A percentile compares a stretch with the other conserved stretches of the same genome.
These are phyloP conservation scores for Arabis alpina DNA, from an alignment of 345 rosid genomes.

Conservation along the genomic window DNA sequence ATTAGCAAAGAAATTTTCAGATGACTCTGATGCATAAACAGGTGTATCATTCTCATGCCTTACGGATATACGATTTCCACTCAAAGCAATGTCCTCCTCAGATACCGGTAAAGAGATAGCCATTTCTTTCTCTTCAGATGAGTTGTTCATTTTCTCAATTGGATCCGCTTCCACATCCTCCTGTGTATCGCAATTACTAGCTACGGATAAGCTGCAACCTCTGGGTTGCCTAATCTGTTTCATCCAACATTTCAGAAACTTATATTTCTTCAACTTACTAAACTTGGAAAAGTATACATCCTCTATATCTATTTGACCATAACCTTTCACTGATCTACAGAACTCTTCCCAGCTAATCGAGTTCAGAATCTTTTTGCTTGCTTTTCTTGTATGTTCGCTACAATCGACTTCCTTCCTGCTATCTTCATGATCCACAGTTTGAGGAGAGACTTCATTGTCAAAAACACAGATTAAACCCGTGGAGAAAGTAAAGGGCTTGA, in stretches of 20 bases:
- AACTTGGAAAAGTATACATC: constrained; percentile 58
- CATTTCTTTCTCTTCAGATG: constrained; percentile 57
- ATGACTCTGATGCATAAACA: constrained; percentile 52
- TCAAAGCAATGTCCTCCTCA: constrained; percentile 62
- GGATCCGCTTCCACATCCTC: constrained; percentile 47
- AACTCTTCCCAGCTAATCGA: constrained; percentile 63
- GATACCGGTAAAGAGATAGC: constrained; percentile 56
- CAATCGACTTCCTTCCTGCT: constrained; percentile 24
- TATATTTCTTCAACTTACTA: constrained; percentile 68
- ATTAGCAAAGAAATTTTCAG: constrained; percentile 59
- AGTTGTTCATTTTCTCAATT: constrained; percentile 42
- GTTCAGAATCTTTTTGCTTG: constrained; percentile 42
- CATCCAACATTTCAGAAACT: constrained; percentile 93
- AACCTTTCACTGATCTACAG: constrained; percentile 56
- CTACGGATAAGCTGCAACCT: constrained; percentile 40
- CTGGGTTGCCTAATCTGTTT: constrained; percentile 66
- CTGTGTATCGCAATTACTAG: constrained; percentile 38
- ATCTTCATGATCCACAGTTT: constrained; percentile 33
- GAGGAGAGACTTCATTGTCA: constrained; percentile 40
- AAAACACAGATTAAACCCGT: constrained; percentile 59
- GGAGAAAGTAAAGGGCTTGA: constrained; percentile 78
- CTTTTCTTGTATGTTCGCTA: constrained; percentile 45
- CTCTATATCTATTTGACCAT: constrained; percentile 59
- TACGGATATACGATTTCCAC: constrained; percentile 53
- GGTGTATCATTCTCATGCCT: constrained; percentile 56